Conservation (phyloP, 805 yeast genomes). For the Metschnikowia hibisci region DNA sequence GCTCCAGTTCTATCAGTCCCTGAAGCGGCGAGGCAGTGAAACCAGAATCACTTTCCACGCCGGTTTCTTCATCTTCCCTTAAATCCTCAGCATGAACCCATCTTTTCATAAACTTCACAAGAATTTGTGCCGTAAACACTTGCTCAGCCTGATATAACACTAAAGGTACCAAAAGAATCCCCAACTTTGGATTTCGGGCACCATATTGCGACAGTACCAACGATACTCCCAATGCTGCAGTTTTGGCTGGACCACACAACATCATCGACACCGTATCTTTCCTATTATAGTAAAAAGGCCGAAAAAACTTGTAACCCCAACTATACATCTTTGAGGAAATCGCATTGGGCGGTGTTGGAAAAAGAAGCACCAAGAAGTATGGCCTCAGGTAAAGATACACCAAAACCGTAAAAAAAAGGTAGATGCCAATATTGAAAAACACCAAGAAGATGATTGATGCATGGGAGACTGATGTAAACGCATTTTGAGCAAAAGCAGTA, state of each 20-base stretch:
- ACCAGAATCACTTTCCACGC: background rate
- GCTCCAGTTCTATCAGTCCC: too few relatives aligned
- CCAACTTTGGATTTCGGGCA: slow-evolving; percentile 52
- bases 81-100: slow-evolving; percentile 55
- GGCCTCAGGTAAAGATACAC: slow-evolving; percentile 64
- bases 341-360: slow-evolving; percentile 46
- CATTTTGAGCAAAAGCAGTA: slow-evolving; percentile 79
- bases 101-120: slow-evolving; percentile 60
- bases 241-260: slow-evolving; percentile 90
- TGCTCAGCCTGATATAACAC: slow-evolving; percentile 87
- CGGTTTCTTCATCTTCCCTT: slow-evolving; percentile 16
- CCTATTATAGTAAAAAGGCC: slow-evolving; percentile 69
- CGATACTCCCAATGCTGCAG: slow-evolving; percentile 89
- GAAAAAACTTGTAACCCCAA: slow-evolving; percentile 39
- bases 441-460: slow-evolving; percentile 71
- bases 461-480: slow-evolving; percentile 68
- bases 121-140: slow-evolving; percentile 72
- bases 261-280: slow-evolving; percentile 73
- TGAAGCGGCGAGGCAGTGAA: too few relatives aligned
- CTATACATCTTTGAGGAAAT: slow-evolving; percentile 43
- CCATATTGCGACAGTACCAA: slow-evolving; percentile 80
- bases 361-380: slow-evolving; percentile 40
- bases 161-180: slow-evolving; percentile 72
- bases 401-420: slow-evolving; percentile 67
- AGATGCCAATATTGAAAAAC: slow-evolving; percentile 78